These are phyloP conservation scores for Capronia americana DNA, from an alignment of 2,329 filamentous ascomycete genomes.

Conservation along the genomic window DNA sequence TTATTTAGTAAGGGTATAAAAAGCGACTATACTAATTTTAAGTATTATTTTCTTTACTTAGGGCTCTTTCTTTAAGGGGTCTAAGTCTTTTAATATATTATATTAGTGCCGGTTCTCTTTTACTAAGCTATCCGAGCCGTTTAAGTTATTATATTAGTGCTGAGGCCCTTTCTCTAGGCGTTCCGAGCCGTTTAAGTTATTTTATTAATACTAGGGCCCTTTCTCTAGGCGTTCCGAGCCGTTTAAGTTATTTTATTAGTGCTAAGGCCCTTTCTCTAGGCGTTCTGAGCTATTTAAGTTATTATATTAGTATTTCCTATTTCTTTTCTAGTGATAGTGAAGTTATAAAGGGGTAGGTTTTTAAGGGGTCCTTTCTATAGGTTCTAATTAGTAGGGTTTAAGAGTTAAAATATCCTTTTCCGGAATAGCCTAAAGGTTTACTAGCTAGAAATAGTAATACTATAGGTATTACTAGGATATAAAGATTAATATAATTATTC, in stretches of 20 bases:
- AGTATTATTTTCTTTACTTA: conserved; percentile 1
- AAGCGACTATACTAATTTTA: conserved; percentile 1
- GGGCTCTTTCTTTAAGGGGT: not conserved
- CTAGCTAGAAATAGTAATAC: not conserved
- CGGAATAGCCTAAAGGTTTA: not conserved
- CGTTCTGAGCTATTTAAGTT: not conserved
- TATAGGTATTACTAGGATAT: not conserved
- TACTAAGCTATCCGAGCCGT: no score
- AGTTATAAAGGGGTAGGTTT: not conserved
- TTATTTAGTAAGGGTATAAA: not conserved
- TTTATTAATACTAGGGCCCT: no score
- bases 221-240: no score
- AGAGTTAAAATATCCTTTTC: not conserved
- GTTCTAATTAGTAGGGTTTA: not conserved
- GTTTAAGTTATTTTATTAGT: not conserved
- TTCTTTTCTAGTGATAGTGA: conserved; percentile 2
- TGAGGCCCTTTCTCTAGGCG: no score
- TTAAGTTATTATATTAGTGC: no score
- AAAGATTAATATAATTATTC: conserved; percentile 2
- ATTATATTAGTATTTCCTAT: not conserved
- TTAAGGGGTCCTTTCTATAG: not conserved
- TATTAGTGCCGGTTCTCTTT: no score
- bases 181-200: no score
- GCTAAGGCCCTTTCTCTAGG: no score
- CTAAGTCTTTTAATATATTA: not conserved